Evolutionary conservation across 345 rosid species (phyloP).

Genomic region (Balakata baccata): DNA sequence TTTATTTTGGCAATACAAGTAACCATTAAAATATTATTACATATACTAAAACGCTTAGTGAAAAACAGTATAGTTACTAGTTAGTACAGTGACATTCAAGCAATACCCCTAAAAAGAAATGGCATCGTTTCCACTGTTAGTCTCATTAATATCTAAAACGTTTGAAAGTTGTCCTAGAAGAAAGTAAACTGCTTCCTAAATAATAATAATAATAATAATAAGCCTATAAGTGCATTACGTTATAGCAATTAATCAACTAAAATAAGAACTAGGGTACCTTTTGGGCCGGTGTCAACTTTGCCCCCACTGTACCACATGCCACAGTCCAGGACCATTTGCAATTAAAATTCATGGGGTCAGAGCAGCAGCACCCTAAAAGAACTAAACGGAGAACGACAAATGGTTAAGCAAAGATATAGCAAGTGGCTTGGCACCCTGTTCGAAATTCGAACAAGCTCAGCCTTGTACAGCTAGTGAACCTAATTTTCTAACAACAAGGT

Average conservation of each 20-base stretch:
- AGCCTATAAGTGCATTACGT: no score
- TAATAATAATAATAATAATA: not conserved
- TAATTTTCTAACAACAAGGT: not conserved
- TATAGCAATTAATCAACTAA: no score
- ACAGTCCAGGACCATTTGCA: not conserved
- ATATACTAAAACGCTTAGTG: no score
- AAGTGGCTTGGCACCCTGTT: not conserved
- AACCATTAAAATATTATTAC: no score
- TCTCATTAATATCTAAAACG: not conserved
- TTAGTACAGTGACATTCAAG: no score
- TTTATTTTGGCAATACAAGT: not conserved
- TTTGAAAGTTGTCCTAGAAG: not conserved
- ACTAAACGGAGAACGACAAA: not conserved
- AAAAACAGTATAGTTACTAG: no score
- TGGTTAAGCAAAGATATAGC: not conserved
- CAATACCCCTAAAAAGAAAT: no score
- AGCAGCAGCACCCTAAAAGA: not conserved
- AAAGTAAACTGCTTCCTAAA: not conserved
- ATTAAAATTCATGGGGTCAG: not conserved
- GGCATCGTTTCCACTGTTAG: no score
- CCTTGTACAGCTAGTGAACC: not conserved
- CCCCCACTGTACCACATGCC: constrained; percentile 6
- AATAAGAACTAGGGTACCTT: not conserved
- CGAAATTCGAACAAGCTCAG: not conserved
- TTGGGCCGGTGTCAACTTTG: not conserved